Evolutionary conservation across 176 grass and related monocot genomes (phyloP).

Genomic region (Pontederia crassipes): DNA sequence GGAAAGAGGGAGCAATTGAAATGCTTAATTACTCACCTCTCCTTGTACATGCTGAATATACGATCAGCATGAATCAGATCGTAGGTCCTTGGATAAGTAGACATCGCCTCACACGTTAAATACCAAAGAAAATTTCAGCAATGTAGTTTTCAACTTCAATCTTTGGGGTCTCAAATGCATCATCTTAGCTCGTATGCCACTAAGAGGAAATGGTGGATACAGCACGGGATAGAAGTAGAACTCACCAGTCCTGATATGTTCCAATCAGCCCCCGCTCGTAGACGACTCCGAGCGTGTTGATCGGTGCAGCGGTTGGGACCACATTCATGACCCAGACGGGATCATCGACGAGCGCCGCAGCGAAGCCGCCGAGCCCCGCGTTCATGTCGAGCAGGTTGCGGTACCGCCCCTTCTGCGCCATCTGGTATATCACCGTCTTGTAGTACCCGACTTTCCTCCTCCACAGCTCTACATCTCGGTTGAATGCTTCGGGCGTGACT

Average conservation of each 20-base stretch:
- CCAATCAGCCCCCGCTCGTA: conserved; percentile 89
- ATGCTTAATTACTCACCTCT: conserved; percentile 37
- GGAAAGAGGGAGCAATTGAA: neutral
- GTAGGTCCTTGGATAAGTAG: conserved; percentile 89
- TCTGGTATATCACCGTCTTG: conserved; percentile 50
- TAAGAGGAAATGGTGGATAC: neutral
- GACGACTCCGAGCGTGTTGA: conserved; percentile 70
- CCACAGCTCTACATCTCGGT: conserved; percentile 58
- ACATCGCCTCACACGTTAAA: conserved; percentile 90
- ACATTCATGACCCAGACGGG: conserved; percentile 95
- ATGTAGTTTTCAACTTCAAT: too few relatives aligned
- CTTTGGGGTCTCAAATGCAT: too few relatives aligned
- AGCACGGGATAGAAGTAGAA: neutral
- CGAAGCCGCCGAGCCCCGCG: conserved; percentile 63
- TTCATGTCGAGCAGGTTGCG: conserved; percentile 96
- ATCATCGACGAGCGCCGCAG: conserved; percentile 51
- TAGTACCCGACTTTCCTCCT: conserved; percentile 65
- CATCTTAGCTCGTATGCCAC: neutral
- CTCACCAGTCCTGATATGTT: conserved; percentile 92
- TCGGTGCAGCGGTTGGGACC: conserved; percentile 48
- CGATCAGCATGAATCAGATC: conserved; percentile 81
- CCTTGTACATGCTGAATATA: conserved; percentile 63
- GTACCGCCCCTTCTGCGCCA: conserved; percentile 68
- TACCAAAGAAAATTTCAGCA: neutral
- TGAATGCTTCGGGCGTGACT: conserved; percentile 48